phyloP scores from a whole-genome alignment of 164 flowering plant genomes.

The Magnolia kwangsiensis region DNA sequence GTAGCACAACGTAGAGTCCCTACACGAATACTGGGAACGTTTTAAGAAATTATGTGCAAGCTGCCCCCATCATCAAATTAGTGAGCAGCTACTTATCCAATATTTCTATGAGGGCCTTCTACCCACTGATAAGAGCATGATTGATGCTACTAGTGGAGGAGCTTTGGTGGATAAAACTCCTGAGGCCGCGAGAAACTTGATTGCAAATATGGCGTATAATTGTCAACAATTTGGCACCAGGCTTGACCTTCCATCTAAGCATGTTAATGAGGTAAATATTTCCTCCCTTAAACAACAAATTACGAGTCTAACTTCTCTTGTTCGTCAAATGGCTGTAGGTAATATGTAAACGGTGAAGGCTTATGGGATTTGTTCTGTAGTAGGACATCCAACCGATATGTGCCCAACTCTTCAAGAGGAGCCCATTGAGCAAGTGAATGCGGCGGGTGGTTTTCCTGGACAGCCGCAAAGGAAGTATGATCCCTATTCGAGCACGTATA shows the following conservation, averaged over 20 bases:
- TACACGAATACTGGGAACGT: no score
- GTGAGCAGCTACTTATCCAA: constrained; percentile 16
- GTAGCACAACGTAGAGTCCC: no score
- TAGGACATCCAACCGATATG: no score
- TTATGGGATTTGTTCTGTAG: no score
- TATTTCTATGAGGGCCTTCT: constrained; percentile 20
- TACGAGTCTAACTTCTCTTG: no score
- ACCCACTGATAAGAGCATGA: not conserved
- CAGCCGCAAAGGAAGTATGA: not conserved
- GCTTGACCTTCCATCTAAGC: constrained; percentile 3
- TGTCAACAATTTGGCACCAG: constrained; percentile 6
- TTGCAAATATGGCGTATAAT: constrained; percentile 2
- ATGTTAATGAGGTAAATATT: not conserved
- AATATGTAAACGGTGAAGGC: no score
- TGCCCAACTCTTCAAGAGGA: no score
- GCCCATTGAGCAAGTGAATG: no score
- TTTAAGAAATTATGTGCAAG: constrained; percentile 14
- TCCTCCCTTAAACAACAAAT: not conserved
- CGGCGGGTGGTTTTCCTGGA: no score
- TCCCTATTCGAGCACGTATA: not conserved
- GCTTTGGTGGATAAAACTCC: constrained; percentile 7
- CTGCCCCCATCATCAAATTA: constrained; percentile 15
- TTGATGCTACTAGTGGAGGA: constrained; percentile 18
- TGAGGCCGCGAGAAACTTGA: not conserved
- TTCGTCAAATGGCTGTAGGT: no score